Base-by-base conservation (phyloP, 345 rosid genomes). In the Streptanthus diversifolius region DNA sequence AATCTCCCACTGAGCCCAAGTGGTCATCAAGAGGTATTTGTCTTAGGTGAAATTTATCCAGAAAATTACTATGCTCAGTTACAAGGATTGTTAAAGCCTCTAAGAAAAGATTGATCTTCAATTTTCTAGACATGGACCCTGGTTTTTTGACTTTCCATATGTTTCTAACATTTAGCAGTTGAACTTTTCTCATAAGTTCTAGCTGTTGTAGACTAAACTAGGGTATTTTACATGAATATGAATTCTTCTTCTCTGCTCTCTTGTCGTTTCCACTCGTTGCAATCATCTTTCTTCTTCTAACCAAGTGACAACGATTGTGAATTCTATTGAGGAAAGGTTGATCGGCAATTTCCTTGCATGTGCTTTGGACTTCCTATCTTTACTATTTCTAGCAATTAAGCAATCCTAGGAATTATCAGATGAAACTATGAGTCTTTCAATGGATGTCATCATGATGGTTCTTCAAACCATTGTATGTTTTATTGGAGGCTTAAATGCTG, bases 1-100 rank as follows among this genome's bases (percentile, higher is more conserved):
- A 95, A 82, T 87, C 99, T 41, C 95, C 97, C 47, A 88, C 90
- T 48, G 97, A 95, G 72, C 97, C 96, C 2, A 89, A 90, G 81
- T 95, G 99, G 97, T 95, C 99, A 22, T 70, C 96, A 39, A 73
- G 78, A 72, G 99, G 99, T 91, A 79, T 44, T 33, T 69, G 2
- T n/a, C 27, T 51, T 9, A 51, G 17, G n/a, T 59, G 3, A 68
- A 37, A 66, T 13, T 47, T 58, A 40, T 22, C 19, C 32, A 27
- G 10, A 61, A 39, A 35, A 8, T 5, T 17, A 19, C 37, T 56
- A 7, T 17, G 3, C 7, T 40, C 41, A 58, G 21, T 27, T 24
- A n/a, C 18, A 12, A 12, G 3, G 30, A 44, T 43, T 56, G 36
- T 49, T 2, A 13, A 66, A 33, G 3, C 18, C 48, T 45, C 7